phyloP scores from a whole-genome alignment of 805 yeast genomes.

The Kluyveromyces starmeri region DNA sequence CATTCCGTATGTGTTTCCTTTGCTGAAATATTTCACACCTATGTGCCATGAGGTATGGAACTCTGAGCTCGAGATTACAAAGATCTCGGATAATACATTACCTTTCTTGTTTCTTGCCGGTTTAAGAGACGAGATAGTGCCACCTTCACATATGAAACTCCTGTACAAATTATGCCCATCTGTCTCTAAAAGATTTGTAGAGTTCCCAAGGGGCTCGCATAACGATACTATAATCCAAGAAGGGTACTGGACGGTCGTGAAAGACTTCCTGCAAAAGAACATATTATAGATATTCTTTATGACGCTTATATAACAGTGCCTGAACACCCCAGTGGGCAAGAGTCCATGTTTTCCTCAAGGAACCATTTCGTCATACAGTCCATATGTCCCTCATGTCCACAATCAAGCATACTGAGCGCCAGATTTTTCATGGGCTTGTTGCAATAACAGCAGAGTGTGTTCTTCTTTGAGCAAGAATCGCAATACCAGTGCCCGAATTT shows the following conservation, averaged over 20 bases:
- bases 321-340: conserved; percentile 69
- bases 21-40: conserved; percentile 42
- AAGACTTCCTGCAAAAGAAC: conserved; percentile 41
- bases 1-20: conserved; percentile 67
- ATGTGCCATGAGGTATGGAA: conserved; percentile 81
- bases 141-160: conserved; percentile 69
- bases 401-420: conserved; percentile 47
- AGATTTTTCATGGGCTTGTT: conserved; percentile 68
- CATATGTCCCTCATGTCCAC: conserved; percentile 87
- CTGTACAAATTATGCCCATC: conserved; percentile 47
- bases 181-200: conserved; percentile 41
- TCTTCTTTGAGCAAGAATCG: conserved; percentile 51
- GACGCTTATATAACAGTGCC: conserved; percentile 8
- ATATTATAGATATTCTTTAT: neutral
- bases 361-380: conserved; percentile 78
- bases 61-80: conserved; percentile 50
- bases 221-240: conserved; percentile 74
- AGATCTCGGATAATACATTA: conserved; percentile 37
- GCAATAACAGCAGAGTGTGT: conserved; percentile 70
- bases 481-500: conserved; percentile 80
- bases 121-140: conserved; percentile 78
- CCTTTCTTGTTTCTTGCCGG: conserved; percentile 73
- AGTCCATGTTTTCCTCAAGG: conserved; percentile 47
- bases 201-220: conserved; percentile 58
- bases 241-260: conserved; percentile 67